Conservation (phyloP, 768 basidiomycete genomes). For the Auriscalpium vulgare region DNA sequence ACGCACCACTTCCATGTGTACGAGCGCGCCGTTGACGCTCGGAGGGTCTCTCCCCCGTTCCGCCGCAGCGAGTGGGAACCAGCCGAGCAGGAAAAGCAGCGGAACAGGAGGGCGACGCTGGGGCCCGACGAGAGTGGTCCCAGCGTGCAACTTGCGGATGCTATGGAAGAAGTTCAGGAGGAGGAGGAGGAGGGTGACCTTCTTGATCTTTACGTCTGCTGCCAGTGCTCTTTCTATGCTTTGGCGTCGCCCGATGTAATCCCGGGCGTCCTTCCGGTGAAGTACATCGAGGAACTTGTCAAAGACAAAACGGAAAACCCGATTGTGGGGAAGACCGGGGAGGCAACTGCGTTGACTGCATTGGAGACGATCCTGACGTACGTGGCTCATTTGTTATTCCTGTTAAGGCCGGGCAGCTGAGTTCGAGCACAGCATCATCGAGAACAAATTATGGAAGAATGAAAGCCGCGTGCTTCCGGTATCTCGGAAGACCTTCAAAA, state of each 20-base stretch:
- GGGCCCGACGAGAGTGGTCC: constrained; percentile 2
- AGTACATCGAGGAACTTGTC: constrained; percentile 53
- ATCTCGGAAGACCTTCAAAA: constrained; percentile 44
- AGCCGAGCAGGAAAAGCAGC: constrained; percentile 42
- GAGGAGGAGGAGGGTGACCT: constrained; percentile 45
- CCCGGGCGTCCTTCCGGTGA: constrained; percentile 62
- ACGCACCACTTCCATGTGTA: constrained; percentile 83
- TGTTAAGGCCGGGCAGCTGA: neutral
- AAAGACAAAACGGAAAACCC: constrained; percentile 58
- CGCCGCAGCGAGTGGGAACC: constrained; percentile 52
- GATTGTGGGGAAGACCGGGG: constrained; percentile 41
- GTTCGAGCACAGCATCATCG: constrained; percentile 45
- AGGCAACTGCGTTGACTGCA: constrained; percentile 45
- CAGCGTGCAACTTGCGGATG: neutral
- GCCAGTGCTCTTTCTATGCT: constrained; percentile 73
- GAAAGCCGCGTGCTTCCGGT: constrained; percentile 53
- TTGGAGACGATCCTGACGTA: constrained; percentile 66
- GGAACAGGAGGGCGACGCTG: constrained; percentile 41
- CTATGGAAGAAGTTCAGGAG: constrained; percentile 25
- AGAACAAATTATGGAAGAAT: constrained; percentile 69
- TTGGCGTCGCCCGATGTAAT: constrained; percentile 56
- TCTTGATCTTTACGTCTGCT: constrained; percentile 76
- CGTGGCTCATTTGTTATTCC: constrained; percentile 19
- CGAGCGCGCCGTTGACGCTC: constrained; percentile 59
- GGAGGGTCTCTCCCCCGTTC: constrained; percentile 55